phyloP scores from a whole-genome alignment of 257 asterid species.

The Ligustrum vulgare region DNA sequence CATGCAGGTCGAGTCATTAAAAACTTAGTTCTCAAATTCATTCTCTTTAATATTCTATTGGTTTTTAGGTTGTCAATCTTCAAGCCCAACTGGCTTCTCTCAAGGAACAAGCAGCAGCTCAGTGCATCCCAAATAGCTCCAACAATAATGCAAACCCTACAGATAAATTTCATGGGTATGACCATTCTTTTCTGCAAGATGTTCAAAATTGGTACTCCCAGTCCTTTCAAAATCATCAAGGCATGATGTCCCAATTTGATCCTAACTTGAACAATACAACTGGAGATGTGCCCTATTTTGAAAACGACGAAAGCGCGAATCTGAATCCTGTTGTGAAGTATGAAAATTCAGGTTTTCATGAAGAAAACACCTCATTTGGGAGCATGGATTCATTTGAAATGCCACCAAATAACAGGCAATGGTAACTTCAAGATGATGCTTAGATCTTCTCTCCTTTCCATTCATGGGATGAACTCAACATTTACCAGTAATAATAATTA shows the following conservation, averaged over 20 bases:
- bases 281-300: neutral
- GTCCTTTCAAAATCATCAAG: neutral
- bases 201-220: neutral
- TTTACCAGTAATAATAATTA: neutral
- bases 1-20: no score
- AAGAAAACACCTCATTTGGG: neutral
- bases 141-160: neutral
- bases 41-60: neutral
- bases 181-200: neutral
- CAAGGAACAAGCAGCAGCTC: constrained; percentile 8
- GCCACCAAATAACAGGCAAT: neutral
- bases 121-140: neutral
- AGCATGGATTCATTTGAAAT: neutral
- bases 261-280: neutral
- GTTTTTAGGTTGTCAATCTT: neutral
- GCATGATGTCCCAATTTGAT: neutral
- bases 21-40: neutral
- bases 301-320: neutral
- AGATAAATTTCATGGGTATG: neutral
- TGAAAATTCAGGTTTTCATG: neutral
- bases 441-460: neutral
- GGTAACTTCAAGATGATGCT: neutral
- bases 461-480: neutral
- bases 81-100: neutral
- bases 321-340: neutral